Conservation (phyloP, 108 stramenopile genomes). For the Schizochytrium sp. region DNA sequence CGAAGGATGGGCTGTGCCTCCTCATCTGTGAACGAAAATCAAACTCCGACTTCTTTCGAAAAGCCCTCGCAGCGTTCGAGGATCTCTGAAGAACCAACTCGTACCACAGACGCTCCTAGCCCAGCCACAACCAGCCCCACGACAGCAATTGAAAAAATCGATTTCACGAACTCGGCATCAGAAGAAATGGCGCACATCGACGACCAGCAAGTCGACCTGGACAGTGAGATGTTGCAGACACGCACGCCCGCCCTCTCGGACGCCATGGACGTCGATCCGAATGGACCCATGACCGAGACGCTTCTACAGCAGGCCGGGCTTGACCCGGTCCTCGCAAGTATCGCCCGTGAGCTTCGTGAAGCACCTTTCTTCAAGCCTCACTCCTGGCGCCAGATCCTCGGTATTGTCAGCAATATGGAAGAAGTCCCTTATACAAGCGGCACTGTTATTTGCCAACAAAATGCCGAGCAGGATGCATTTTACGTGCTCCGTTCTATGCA, state of each 20-base stretch:
- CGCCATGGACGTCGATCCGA: constrained; percentile 30
- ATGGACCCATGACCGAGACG: neutral
- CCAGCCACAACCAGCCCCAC: no score
- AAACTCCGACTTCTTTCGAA: no score
- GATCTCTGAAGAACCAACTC: no score
- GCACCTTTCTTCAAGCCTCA: constrained; percentile 30
- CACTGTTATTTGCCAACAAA: neutral
- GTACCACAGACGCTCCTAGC: no score
- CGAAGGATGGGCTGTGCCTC: no score
- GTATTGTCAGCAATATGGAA: constrained; percentile 23
- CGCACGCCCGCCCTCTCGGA: neutral
- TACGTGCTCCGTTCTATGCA: neutral
- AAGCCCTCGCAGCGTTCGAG: no score
- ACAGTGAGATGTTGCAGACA: neutral
- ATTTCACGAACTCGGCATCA: no score
- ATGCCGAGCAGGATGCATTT: constrained; percentile 45
- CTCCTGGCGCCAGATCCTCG: constrained; percentile 37
- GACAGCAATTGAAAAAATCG: no score
- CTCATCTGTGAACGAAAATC: no score
- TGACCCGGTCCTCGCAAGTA: neutral
- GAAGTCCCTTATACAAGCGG: neutral
- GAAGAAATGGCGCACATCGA: no score
- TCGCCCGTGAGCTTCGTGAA: neutral
- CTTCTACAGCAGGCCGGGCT: neutral
- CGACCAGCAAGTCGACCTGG: no score